A percentile compares a stretch with the other conserved stretches of the same genome.
Evolutionary conservation across 1,284 basidiomycete species (phyloP).

Genomic region (Cryptococcus amylolentus): DNA sequence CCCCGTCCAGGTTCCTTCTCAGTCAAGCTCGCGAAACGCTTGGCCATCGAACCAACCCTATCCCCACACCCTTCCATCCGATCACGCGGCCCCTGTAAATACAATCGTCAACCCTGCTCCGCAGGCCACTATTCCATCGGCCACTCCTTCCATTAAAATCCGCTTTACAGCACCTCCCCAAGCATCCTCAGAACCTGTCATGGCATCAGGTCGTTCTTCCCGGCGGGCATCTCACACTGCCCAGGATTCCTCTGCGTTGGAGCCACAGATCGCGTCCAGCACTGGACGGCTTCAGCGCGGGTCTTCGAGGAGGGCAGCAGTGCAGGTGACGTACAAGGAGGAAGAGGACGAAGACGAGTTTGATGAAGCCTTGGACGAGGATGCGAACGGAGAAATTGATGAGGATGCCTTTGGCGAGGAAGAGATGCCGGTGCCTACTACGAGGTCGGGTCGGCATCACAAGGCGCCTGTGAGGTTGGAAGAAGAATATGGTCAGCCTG

Average conservation of each 20-base stretch:
- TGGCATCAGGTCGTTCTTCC: conserved; percentile 3
- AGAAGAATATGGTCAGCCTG: conserved; percentile 28
- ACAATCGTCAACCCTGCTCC: neutral
- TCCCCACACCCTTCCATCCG: neutral
- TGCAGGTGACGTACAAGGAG: conserved; percentile 11
- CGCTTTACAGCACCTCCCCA: conserved; percentile 12
- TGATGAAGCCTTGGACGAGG: conserved; percentile 7
- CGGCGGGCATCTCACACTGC: neutral
- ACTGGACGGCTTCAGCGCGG: conserved; percentile 15
- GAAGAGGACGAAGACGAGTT: conserved; percentile 25
- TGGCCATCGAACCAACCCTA: neutral
- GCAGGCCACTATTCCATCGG: neutral
- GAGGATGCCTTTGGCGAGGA: conserved; percentile 13
- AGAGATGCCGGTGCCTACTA: neutral
- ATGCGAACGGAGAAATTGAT: conserved; percentile 37
- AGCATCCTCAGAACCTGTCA: neutral
- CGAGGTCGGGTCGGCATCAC: conserved; percentile 31
- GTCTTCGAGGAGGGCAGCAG: conserved; percentile 10
- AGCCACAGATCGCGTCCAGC: neutral
- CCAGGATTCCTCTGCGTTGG: neutral
- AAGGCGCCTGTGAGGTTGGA: conserved; percentile 52
- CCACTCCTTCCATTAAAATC: conserved; percentile 17
- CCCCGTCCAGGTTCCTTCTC: neutral
- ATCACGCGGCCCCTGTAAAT: neutral
- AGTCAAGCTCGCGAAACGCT: neutral